These are phyloP conservation scores for Penium margaritaceum DNA, from an alignment of 139 green algal species.

Conservation along the genomic window DNA sequence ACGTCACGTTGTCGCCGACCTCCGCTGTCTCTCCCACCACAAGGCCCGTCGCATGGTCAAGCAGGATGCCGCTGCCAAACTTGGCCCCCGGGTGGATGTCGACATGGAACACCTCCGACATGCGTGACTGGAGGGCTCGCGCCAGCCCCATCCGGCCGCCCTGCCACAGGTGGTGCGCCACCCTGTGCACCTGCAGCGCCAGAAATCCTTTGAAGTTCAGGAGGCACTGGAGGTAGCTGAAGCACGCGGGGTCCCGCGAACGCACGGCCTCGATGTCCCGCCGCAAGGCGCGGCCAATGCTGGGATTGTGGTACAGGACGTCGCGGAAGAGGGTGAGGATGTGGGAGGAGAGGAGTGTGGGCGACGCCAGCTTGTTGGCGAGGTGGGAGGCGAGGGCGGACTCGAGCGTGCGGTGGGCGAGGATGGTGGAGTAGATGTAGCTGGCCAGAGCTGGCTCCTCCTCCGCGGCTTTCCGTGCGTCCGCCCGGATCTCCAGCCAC, in stretches of 20 bases:
- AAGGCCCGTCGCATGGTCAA: constrained; percentile 53
- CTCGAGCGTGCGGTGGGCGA: constrained; percentile 78
- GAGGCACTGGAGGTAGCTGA: constrained; percentile 45
- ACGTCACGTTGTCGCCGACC: constrained; percentile 53
- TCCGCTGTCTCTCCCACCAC: constrained; percentile 55
- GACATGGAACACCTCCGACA: constrained; percentile 46
- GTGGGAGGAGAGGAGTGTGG: constrained; percentile 83
- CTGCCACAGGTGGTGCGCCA: constrained; percentile 50
- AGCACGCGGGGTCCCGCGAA: constrained; percentile 53
- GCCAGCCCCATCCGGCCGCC: constrained; percentile 37
- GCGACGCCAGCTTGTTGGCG: constrained; percentile 81
- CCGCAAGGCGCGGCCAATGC: constrained; percentile 11
- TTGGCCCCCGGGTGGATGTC: constrained; percentile 52
- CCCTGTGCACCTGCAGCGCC: constrained; percentile 48
- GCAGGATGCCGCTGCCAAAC: constrained; percentile 38
- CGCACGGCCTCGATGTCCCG: constrained; percentile 49
- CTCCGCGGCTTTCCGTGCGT: constrained; percentile 46
- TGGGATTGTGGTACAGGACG: neutral
- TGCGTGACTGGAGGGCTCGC: constrained; percentile 47
- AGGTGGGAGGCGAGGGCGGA: constrained; percentile 80
- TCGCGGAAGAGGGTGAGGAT: constrained; percentile 73
- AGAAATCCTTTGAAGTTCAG: constrained; percentile 60
- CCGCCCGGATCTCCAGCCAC: constrained; percentile 43
- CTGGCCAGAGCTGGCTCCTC: constrained; percentile 77
- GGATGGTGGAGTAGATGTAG: constrained; percentile 88